These are phyloP conservation scores for Arthrobotrys sinensis DNA, from an alignment of 2,329 filamentous ascomycete species.

Conservation along the genomic window DNA sequence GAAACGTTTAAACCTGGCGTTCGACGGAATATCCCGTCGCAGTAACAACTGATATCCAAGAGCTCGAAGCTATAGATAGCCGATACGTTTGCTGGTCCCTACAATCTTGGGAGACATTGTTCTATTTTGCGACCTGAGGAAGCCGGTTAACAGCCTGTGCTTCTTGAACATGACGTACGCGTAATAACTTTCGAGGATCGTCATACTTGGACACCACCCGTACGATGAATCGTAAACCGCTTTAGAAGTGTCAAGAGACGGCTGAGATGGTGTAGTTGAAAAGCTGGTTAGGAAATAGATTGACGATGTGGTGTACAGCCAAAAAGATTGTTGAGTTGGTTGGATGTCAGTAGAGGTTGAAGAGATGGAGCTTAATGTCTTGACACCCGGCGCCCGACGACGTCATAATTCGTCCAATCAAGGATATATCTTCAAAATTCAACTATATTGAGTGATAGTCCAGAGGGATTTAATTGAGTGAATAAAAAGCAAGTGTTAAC, in stretches of 20 bases:
- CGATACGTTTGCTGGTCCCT: not conserved
- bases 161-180: not conserved
- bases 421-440: not conserved
- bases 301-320: not conserved
- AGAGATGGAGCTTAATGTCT: not conserved
- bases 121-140: not conserved
- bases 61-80: not conserved
- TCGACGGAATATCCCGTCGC: not conserved
- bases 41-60: not conserved
- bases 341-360: not conserved
- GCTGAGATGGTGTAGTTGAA: not conserved
- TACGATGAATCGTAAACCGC: not conserved
- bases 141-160: not conserved
- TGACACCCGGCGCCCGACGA: not conserved
- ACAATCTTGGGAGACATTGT: not conserved
- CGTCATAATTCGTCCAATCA: not conserved
- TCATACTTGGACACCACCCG: not conserved
- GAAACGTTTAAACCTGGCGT: not conserved
- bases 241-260: not conserved
- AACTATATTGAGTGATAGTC: not conserved
- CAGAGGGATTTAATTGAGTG: no score
- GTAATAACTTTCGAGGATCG: not conserved
- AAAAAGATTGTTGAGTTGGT: constrained; percentile 9
- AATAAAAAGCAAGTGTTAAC: not conserved
- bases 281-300: constrained; percentile 10